These are phyloP conservation scores for Babesia caballi DNA, from an alignment of 169 alveolate genomes.

Conservation along the genomic window DNA sequence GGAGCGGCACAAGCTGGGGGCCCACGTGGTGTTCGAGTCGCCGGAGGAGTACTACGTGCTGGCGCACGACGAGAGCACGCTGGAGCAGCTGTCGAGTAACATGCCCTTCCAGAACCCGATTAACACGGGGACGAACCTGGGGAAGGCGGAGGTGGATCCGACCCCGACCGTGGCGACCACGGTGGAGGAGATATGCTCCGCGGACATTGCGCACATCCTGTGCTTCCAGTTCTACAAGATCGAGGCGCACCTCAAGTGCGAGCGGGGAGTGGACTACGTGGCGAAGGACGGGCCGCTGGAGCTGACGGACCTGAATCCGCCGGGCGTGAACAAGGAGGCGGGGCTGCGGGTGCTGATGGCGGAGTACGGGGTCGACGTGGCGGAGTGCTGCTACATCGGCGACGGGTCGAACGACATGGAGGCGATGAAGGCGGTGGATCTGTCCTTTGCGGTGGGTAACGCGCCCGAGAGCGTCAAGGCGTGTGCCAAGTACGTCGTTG, in stretches of 20 bases:
- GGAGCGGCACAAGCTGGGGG: neutral
- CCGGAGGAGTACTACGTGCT: neutral
- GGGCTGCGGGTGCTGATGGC: slow-evolving; percentile 14
- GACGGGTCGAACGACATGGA: slow-evolving; percentile 52
- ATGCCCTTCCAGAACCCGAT: neutral
- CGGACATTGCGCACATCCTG: neutral
- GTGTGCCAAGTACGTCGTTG: slow-evolving; percentile 31
- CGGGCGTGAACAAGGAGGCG: slow-evolving; percentile 24
- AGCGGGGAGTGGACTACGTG: slow-evolving; percentile 14
- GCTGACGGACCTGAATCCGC: slow-evolving; percentile 7
- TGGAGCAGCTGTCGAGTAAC: neutral
- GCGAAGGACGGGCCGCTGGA: neutral
- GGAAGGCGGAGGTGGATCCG: neutral
- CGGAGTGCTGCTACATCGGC: slow-evolving; percentile 33
- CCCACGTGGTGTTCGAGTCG: neutral
- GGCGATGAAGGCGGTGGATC: slow-evolving; percentile 9
- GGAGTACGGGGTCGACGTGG: neutral
- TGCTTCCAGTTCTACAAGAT: neutral
- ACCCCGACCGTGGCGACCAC: neutral
- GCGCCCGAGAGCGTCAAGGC: slow-evolving; percentile 31
- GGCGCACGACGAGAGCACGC: neutral
- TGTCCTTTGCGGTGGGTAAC: slow-evolving; percentile 54
- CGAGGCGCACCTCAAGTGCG: neutral
- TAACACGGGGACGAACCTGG: neutral
- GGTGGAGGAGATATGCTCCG: neutral